Base-by-base conservation (phyloP, 768 basidiomycete species). In the Naematelia aurantialba region DNA sequence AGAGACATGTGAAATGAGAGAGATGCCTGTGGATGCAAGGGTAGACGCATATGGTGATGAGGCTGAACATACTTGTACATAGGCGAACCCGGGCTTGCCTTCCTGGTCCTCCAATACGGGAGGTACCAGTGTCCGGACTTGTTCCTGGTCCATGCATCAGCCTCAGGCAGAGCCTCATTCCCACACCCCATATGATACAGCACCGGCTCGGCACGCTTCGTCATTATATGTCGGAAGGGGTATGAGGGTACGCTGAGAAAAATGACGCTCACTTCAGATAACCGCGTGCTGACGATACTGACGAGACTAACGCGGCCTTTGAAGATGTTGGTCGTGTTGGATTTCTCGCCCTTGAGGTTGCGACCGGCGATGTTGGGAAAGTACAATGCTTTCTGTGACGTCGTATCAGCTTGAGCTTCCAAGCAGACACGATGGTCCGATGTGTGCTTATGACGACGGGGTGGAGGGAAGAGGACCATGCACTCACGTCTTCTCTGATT, bases 281-380 rank as follows among this genome's bases (percentile, higher is more conserved):
- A 86, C 67, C 85, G 83, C 8, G 89, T 91, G 13, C 85, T 85
- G n/a, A 93, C 80, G 80, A 97, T 85, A 17, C 87, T 81, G 21
- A 98, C 81, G 1, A 96, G 79, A 8, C 88, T 88, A 54, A 94
- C 82, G 63, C 85, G 87, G 10, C 87, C 88, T 31, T 80, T 81
- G 57, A 88, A 86, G 69, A 96, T 80, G 24, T 84, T 81, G 0
- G 90, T 88, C 2, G 91, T 93, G 74, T 91, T 85, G 26, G 84
- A 83, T 79, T 54, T 80, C 72, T 45, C 81, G 79, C 72, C 68
- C 81, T 60, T 80, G 39, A 98, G 75, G 25, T 84, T 81, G 49
- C 83, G 86, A 0, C 94, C 94, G 1, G 79, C 77, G 25, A 98
- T 83, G 70, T 96, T 85, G 2, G 94, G 94, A 56, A 97, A 86